phyloP scores from a whole-genome alignment of 2,329 filamentous ascomycete genomes.

The Cladophialophora chaetospira region DNA sequence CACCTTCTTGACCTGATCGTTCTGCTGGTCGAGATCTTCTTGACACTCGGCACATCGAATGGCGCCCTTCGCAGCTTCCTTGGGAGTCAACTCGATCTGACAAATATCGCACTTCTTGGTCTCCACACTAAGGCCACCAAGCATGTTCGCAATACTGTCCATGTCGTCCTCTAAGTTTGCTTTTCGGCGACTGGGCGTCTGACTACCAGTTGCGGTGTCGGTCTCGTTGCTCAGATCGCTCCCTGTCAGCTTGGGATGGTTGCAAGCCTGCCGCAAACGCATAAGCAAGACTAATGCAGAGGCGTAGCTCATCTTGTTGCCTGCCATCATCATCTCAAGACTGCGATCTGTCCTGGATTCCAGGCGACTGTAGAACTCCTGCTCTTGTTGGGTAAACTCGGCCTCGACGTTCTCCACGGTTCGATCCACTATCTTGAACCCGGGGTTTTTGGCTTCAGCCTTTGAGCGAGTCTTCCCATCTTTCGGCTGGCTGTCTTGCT shows the following conservation, averaged over 20 bases:
- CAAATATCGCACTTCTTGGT: slow-evolving; percentile 83
- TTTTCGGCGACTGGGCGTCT: slow-evolving; percentile 45
- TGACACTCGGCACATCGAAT: slow-evolving; percentile 74
- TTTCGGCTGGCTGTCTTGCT: slow-evolving; percentile 77
- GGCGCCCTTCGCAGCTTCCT: slow-evolving; percentile 55
- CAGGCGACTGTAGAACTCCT: slow-evolving; percentile 80
- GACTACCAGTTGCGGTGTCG: slow-evolving; percentile 69
- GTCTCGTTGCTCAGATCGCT: slow-evolving; percentile 84
- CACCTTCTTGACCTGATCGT: slow-evolving; percentile 42
- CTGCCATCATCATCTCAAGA: slow-evolving; percentile 84
- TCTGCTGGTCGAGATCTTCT: slow-evolving; percentile 68
- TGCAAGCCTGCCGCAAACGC: slow-evolving; percentile 87
- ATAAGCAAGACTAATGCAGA: slow-evolving; percentile 91
- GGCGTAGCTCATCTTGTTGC: slow-evolving; percentile 80
- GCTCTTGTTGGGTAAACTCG: slow-evolving; percentile 76
- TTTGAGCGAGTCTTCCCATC: slow-evolving; percentile 43
- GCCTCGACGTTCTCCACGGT: slow-evolving; percentile 80
- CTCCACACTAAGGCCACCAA: slow-evolving; percentile 79
- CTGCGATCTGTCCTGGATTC: slow-evolving; percentile 83
- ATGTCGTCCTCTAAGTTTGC: slow-evolving; percentile 64
- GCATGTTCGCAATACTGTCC: slow-evolving; percentile 81
- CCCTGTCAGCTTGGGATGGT: slow-evolving; percentile 86
- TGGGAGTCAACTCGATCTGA: slow-evolving; percentile 64
- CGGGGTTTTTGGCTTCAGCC: slow-evolving; percentile 58
- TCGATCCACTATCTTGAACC: slow-evolving; percentile 88